Conservation (phyloP, 768 basidiomycete genomes). For the Gyrodon lividus region DNA sequence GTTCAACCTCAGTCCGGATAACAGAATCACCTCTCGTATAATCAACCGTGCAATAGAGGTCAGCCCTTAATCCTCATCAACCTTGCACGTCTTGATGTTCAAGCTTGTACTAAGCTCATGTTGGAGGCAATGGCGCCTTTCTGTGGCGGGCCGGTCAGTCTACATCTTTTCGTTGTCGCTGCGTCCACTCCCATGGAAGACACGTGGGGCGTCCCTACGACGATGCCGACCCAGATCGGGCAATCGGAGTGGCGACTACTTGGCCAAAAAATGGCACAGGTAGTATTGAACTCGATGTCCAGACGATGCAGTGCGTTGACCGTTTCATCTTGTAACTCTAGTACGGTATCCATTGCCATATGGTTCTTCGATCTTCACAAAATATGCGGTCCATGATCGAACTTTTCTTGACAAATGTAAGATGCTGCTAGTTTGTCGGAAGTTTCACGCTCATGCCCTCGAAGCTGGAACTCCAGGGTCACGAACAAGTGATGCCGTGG, state of each 20-base stretch:
- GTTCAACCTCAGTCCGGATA: conserved; percentile 43
- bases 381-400: conserved; percentile 45
- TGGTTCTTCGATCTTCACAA: conserved; percentile 49
- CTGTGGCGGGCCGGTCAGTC: conserved; percentile 34
- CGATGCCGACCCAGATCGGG: conserved; percentile 28
- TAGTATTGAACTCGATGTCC: conserved; percentile 24
- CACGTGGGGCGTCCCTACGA: conserved; percentile 22
- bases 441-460: conserved; percentile 1
- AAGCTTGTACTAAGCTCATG: conserved; percentile 21
- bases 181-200: conserved; percentile 43
- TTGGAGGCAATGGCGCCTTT: conserved; percentile 30
- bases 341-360: conserved; percentile 57
- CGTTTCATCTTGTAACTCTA: conserved; percentile 25
- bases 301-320: conserved; percentile 16
- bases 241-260: conserved; percentile 42
- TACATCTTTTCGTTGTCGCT: conserved; percentile 56
- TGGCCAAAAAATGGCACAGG: conserved; percentile 45
- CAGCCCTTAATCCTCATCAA: conserved; percentile 8
- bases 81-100: neutral
- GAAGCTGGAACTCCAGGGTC: conserved; percentile 27
- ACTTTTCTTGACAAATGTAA: conserved; percentile 50
- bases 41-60: conserved; percentile 49
- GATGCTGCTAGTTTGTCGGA: neutral
- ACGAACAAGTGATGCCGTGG: conserved; percentile 32
- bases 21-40: conserved; percentile 43